Conservation (phyloP, 2,329 filamentous ascomycete species). For the Exserohilum rostratum region DNA sequence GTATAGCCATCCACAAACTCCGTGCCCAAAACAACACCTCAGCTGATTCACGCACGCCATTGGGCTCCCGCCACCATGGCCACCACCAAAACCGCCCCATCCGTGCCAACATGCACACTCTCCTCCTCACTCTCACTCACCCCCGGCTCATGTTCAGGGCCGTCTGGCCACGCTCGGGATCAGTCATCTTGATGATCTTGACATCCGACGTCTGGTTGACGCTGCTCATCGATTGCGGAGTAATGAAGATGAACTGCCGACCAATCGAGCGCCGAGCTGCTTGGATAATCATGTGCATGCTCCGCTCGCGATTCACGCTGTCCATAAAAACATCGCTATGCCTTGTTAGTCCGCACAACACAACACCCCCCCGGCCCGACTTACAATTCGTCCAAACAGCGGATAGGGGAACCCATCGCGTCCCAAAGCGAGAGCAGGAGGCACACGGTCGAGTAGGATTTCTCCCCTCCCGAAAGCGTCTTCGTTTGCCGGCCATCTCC, state of each 20-base stretch:
- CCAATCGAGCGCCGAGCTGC: conserved; percentile 86
- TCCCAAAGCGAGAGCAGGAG: conserved; percentile 94
- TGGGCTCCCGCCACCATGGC: not conserved
- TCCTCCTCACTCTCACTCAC: conserved; percentile 1
- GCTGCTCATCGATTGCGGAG: conserved; percentile 78
- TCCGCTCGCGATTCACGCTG: conserved; percentile 89
- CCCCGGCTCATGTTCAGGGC: conserved; percentile 41
- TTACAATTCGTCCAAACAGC: conserved; percentile 92
- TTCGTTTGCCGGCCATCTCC: conserved; percentile 80
- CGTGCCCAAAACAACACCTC: not conserved
- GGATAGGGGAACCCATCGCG: conserved; percentile 93
- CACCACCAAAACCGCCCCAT: not conserved
- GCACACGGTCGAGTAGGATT: conserved; percentile 97
- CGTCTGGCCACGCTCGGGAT: conserved; percentile 59
- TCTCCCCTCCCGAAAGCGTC: conserved; percentile 93
- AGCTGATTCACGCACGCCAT: not conserved
- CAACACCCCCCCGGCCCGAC: conserved; percentile 26
- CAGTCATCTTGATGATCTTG: conserved; percentile 73
- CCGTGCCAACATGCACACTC: not conserved
- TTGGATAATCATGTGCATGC: conserved; percentile 90
- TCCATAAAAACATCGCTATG: conserved; percentile 96
- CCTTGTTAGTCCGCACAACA: conserved; percentile 18
- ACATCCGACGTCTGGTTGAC: conserved; percentile 65
- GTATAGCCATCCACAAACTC: conserved; percentile 26
- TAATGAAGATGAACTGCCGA: conserved; percentile 94